Conservation (phyloP, 305 asterid species). For the Fraxinus velutina region DNA sequence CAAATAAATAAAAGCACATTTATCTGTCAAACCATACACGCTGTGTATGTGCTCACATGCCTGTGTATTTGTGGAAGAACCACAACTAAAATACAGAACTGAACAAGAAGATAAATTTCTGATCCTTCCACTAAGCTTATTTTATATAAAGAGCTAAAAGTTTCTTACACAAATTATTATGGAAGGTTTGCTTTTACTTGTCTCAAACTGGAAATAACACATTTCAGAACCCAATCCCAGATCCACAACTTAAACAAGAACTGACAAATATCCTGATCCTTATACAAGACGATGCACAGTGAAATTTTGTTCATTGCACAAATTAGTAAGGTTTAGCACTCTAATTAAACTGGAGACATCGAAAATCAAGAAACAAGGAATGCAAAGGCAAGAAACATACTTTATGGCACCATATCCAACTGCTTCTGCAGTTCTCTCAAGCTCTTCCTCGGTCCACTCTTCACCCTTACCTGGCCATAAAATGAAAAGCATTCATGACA, state of each 20-base stretch:
- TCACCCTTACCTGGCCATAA: slow-evolving; percentile 56
- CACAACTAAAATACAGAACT: neutral
- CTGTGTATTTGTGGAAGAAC: neutral
- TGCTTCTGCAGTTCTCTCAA: slow-evolving; percentile 85
- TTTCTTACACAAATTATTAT: neutral
- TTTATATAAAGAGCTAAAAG: neutral
- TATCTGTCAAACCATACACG: slow-evolving; percentile 7
- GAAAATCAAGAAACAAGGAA: neutral
- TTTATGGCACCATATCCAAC: slow-evolving; percentile 95
- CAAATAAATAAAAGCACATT: neutral
- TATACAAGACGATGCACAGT: neutral
- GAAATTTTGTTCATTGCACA: neutral
- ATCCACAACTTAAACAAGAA: neutral
- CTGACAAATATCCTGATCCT: slow-evolving; percentile 1
- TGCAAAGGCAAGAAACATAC: slow-evolving; percentile 41
- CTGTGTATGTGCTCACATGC: slow-evolving; percentile 9
- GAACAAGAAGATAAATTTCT: neutral
- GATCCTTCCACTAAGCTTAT: neutral
- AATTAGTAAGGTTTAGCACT: neutral
- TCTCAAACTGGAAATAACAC: neutral
- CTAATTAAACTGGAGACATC: neutral
- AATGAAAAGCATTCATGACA: slow-evolving; percentile 9
- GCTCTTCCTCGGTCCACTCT: slow-evolving; percentile 80
- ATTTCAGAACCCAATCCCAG: neutral
- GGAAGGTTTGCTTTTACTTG: neutral